Evolutionary conservation across 768 basidiomycete genomes (phyloP).

Genomic region (Atractiella rhizophila): DNA sequence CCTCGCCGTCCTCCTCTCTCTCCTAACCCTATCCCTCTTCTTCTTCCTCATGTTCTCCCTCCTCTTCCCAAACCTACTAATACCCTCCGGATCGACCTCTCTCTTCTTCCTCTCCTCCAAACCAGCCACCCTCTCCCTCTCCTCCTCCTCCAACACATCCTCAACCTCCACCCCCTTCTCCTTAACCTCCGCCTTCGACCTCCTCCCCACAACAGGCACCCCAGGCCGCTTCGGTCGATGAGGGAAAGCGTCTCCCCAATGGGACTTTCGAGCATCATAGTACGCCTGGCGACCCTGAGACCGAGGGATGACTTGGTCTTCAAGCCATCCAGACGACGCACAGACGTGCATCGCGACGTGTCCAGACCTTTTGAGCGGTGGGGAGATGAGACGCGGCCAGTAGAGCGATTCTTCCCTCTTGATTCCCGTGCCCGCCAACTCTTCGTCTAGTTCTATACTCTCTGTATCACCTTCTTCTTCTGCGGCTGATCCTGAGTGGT

Average conservation of each 20-base stretch:
- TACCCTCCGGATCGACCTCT: too few species aligned
- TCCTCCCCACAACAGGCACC: too few species aligned
- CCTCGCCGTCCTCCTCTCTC: too few species aligned
- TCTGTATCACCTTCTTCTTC: neutral
- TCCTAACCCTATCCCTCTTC: too few species aligned
- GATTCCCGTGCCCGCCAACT: neutral
- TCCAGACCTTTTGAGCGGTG: conserved; percentile 74
- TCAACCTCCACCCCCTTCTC: too few species aligned
- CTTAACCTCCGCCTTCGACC: too few species aligned
- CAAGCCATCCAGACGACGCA: conserved; percentile 64
- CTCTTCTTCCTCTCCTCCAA: too few species aligned
- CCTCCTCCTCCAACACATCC: too few species aligned
- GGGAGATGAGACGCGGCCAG: conserved; percentile 77
- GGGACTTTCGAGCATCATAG: conserved; percentile 78
- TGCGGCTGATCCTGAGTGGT: neutral
- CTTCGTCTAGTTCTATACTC: neutral
- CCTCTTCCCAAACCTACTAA: too few species aligned
- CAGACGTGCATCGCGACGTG: conserved; percentile 82
- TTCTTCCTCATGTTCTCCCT: too few species aligned
- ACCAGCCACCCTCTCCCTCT: too few species aligned
- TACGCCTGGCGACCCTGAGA: conserved; percentile 88
- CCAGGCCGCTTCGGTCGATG: too few species aligned
- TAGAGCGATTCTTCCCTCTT: conserved; percentile 37
- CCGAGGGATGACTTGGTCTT: conserved; percentile 70
- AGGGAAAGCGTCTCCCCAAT: conserved; percentile 89